These are phyloP conservation scores for Exophiala mesophila DNA, from an alignment of 2,329 filamentous ascomycete genomes.

Conservation along the genomic window DNA sequence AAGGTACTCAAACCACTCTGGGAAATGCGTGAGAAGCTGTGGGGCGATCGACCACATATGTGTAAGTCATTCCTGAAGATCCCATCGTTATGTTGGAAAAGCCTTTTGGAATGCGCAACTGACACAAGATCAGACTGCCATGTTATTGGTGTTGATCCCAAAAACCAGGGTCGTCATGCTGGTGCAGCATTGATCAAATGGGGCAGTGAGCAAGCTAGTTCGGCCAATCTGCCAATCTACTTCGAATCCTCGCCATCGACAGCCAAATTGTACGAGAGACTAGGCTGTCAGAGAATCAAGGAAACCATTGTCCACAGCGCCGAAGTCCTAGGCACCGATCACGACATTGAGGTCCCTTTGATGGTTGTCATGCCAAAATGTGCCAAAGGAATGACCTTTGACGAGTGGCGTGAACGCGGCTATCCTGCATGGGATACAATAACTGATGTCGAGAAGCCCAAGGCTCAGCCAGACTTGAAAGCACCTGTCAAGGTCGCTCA, in stretches of 20 bases:
- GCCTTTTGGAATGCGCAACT: too few species aligned
- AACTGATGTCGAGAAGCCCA: neutral
- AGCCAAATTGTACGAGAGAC: conserved; percentile 41
- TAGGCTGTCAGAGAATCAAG: conserved; percentile 41
- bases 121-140: conserved; percentile 36
- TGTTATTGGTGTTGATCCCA: conserved; percentile 45
- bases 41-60: conserved; percentile 38
- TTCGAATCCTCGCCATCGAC: conserved; percentile 44
- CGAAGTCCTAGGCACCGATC: conserved; percentile 32
- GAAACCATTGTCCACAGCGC: conserved; percentile 39
- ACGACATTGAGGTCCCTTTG: conserved; percentile 38
- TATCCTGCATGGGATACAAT: conserved; percentile 5
- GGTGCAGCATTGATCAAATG: conserved; percentile 40
- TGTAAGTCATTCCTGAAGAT: conserved; percentile 33
- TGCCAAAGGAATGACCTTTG: conserved; percentile 33
- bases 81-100: too few species aligned
- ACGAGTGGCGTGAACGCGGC: conserved; percentile 30
- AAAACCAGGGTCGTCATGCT: conserved; percentile 39
- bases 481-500: neutral
- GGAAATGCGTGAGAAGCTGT: conserved; percentile 39
- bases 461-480: neutral
- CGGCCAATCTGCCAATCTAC: conserved; percentile 40
- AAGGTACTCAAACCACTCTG: conserved; percentile 40
- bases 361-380: conserved; percentile 41
- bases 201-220: conserved; percentile 31